These are phyloP conservation scores for Leccinum longicurvipes DNA, from an alignment of 768 basidiomycete genomes.

Conservation along the genomic window DNA sequence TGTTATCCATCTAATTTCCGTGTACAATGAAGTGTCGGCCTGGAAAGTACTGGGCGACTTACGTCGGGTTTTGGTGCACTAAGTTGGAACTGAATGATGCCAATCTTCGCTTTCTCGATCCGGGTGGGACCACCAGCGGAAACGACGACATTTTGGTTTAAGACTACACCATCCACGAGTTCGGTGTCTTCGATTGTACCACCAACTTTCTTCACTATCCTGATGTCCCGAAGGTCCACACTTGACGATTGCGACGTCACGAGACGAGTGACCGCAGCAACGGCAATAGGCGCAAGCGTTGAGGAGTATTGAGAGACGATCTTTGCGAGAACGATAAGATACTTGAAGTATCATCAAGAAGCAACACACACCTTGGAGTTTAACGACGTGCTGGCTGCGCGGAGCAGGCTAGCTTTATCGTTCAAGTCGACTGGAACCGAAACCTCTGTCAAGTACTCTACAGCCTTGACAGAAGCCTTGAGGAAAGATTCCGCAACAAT, in stretches of 20 bases:
- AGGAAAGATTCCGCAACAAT: slow-evolving; percentile 96
- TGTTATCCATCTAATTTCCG: slow-evolving; percentile 90
- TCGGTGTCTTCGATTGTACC: slow-evolving; percentile 99
- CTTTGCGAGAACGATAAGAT: slow-evolving; percentile 39
- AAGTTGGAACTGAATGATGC: slow-evolving; percentile 96
- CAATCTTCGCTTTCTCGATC: slow-evolving; percentile 98
- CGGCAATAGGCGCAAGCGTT: slow-evolving; percentile 96
- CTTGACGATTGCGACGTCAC: slow-evolving; percentile 87
- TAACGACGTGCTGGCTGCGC: slow-evolving; percentile 91
- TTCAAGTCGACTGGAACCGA: slow-evolving; percentile 89
- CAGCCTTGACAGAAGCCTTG: slow-evolving; percentile 87
- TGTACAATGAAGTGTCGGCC: neutral
- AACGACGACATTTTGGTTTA: slow-evolving; percentile 91
- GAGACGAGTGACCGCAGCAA: slow-evolving; percentile 91
- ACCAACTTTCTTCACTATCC: slow-evolving; percentile 96
- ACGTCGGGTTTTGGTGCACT: slow-evolving; percentile 98
- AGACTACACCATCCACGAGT: slow-evolving; percentile 92
- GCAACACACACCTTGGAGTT: slow-evolving; percentile 79
- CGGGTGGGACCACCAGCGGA: slow-evolving; percentile 91
- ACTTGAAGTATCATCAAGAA: neutral
- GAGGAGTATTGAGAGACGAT: slow-evolving; percentile 99
- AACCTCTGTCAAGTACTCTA: slow-evolving; percentile 91
- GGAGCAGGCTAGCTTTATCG: slow-evolving; percentile 79
- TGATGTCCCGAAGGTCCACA: slow-evolving; percentile 94
- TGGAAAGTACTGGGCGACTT: slow-evolving; percentile 26